Evolutionary conservation across 78 protist species (phyloP).

Genomic region (Dictyostelium purpureum): DNA sequence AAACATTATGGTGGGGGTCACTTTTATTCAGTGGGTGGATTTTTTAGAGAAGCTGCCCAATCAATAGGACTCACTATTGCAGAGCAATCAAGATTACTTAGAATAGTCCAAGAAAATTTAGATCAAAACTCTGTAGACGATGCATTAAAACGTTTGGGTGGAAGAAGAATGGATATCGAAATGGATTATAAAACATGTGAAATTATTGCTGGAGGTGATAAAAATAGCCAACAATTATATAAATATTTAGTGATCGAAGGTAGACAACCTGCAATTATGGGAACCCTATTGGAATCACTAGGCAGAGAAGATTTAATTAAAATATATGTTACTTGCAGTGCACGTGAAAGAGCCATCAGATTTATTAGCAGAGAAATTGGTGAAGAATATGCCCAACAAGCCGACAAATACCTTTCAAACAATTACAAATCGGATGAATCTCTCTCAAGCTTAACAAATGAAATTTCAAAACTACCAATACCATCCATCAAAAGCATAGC

Average conservation of each 20-base stretch:
- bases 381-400: not conserved
- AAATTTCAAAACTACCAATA: slow-evolving; percentile 36
- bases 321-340: slow-evolving; percentile 32
- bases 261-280: slow-evolving; percentile 62
- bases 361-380: slow-evolving; percentile 53
- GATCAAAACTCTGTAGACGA: not conserved
- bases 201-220: not conserved
- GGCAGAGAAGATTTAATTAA: not conserved
- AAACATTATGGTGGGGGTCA: slow-evolving; percentile 7
- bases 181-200: slow-evolving; percentile 48
- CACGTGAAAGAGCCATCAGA: slow-evolving; percentile 33
- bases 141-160: not conserved
- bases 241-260: slow-evolving; percentile 55
- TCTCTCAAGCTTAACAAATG: not conserved
- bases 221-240: not conserved
- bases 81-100: slow-evolving; percentile 13
- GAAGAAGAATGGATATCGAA: slow-evolving; percentile 39
- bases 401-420: not conserved
- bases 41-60: slow-evolving; percentile 48
- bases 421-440: not conserved
- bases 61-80: not conserved
- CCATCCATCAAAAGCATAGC: slow-evolving; percentile 5
- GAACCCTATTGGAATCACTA: not conserved
- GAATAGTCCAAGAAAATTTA: slow-evolving; percentile 1
- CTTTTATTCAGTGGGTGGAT: slow-evolving; percentile 47